Evolutionary conservation across 768 basidiomycete genomes (phyloP).

Genomic region (Xerocomellus chrysenteron): DNA sequence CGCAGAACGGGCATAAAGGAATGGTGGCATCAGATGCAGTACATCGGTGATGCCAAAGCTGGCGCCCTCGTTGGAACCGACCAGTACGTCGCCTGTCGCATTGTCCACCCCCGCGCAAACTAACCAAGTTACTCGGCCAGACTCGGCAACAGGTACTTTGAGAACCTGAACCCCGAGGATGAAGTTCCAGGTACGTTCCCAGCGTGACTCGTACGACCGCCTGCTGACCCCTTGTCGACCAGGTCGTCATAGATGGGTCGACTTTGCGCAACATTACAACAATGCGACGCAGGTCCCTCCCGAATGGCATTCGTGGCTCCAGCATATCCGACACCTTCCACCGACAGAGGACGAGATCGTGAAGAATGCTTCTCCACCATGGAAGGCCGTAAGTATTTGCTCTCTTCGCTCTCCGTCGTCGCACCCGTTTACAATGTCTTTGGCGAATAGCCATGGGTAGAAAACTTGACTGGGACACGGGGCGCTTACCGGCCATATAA

Average conservation of each 20-base stretch:
- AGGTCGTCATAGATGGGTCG: conserved; percentile 98
- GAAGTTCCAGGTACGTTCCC: conserved; percentile 76
- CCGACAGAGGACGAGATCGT: conserved; percentile 75
- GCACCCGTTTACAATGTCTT: not conserved
- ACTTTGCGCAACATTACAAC: conserved; percentile 86
- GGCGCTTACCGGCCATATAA: conserved; percentile 90
- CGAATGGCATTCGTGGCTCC: conserved; percentile 97
- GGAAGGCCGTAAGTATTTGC: conserved; percentile 72
- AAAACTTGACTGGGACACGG: conserved; percentile 91
- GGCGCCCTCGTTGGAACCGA: conserved; percentile 76
- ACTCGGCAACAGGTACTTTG: conserved; percentile 93
- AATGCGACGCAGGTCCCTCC: conserved; percentile 93
- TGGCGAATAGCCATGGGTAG: conserved; percentile 64
- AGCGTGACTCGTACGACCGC: not conserved
- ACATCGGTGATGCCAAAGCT: conserved; percentile 92
- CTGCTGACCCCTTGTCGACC: conserved; percentile 1
- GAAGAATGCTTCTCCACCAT: conserved; percentile 66
- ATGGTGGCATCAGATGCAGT: conserved; percentile 91
- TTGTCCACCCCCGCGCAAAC: not conserved
- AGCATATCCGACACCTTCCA: conserved; percentile 82
- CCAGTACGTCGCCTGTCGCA: conserved; percentile 56
- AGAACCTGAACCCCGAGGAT: conserved; percentile 84
- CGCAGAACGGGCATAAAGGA: conserved; percentile 74
- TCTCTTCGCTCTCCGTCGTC: not conserved
- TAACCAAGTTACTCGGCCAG: conserved; percentile 37